Conservation (phyloP, 73 alveolate genomes). For the Tetrahymena malaccensis region DNA sequence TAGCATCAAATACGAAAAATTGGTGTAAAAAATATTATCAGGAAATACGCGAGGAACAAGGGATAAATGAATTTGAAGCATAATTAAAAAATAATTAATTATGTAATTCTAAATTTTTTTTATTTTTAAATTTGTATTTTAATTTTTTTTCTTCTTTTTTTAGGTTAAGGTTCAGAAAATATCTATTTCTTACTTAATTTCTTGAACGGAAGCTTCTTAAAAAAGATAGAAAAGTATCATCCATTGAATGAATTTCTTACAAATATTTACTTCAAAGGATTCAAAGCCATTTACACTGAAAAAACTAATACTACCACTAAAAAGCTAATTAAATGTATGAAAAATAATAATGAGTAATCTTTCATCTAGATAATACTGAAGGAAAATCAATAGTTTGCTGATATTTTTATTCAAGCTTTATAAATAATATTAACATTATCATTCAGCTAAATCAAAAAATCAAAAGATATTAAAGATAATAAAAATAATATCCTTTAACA, state of each 20-base stretch:
- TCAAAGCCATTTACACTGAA: background rate
- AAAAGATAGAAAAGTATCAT: background rate
- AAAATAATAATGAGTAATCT: background rate
- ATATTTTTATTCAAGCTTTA: background rate
- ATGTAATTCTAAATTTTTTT: too few species aligned
- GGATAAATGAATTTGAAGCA: too few species aligned
- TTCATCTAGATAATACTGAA: background rate
- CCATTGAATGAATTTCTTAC: background rate
- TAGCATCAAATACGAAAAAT: too few species aligned
- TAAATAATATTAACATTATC: background rate
- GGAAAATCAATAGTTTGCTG: background rate
- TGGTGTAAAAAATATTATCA: too few species aligned
- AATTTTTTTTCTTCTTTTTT: background rate
- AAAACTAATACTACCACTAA: background rate
- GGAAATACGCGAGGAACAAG: too few species aligned
- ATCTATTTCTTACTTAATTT: background rate
- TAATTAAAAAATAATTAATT: too few species aligned
- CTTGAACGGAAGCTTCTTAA: too few species aligned
- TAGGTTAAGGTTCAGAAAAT: background rate
- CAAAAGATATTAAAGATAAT: background rate
- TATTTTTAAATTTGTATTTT: too few species aligned
- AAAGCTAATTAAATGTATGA: background rate
- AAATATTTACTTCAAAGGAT: background rate
- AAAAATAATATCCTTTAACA: background rate
- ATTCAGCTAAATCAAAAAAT: background rate